Evolutionary conservation across 345 rosid species (phyloP), one percentile per base, ranked within the genome.

Genomic region (Triadica sebifera): DNA sequence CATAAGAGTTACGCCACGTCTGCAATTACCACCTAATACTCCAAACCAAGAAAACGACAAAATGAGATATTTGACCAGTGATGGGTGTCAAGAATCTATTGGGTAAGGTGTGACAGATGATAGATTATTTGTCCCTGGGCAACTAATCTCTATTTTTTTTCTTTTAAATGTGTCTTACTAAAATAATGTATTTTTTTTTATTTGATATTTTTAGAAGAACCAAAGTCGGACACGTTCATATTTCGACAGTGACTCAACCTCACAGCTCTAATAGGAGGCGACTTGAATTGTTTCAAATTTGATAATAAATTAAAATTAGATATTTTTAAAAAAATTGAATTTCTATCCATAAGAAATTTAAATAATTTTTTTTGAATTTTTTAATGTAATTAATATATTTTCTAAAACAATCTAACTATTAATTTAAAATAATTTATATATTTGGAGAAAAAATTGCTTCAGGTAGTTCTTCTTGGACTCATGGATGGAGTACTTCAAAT

Each of bases 71-170:
- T 68, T 70, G 74, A 81, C 82, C 51, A 1, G 0, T 2, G 17
- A 65, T 75, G 78, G 67, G 61, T 86, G 89, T 69, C 83, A 0
- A 7, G 0, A 4, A 0, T 0, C 11, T 3, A 76, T 76, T 84
- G 87, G 86, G 3, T 52, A 3, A 62, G 51, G 63, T 62, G 72
- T 80, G 71, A 76, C 64, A 29, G 82, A 15, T 64, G 84, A 80
- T 70, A 74, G 76, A 71, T 78, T 59, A n/a, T 78, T 68, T 71
- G 78, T 74, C 74, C 69, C 4, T 4, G 1, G 70, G 70, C 78
- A 83, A 73, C 66, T 68, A 49, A 13, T 83, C 76, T 37, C 46
- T 41, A 47, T 52, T 24, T 9, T 15, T 13, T 1, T 58, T 71
- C 29, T 58, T 17, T 19, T 37, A 50, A 50, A 19, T 16, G 4